phyloP scores from a whole-genome alignment of 116 monocot genomes.

The Dioscorea cayenensis region DNA sequence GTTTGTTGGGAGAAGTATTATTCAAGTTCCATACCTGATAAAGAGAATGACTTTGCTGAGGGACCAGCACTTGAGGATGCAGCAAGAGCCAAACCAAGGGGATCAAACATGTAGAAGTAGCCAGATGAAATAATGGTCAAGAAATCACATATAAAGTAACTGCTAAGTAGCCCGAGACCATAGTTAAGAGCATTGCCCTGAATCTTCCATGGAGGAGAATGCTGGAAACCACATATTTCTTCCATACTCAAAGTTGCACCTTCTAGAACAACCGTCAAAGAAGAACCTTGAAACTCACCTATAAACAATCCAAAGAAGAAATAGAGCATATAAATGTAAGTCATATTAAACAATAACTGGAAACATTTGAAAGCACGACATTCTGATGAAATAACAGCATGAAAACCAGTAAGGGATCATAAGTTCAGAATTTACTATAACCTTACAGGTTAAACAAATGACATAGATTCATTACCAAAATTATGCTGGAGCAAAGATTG shows the following conservation, averaged over 20 bases:
- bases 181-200: slow-evolving; percentile 66
- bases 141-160: slow-evolving; percentile 80
- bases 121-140: slow-evolving; percentile 77
- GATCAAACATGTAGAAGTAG: slow-evolving; percentile 90
- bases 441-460: not conserved
- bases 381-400: not conserved
- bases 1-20: not conserved
- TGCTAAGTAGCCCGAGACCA: slow-evolving; percentile 83
- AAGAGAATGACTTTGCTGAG: slow-evolving; percentile 78
- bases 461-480: slow-evolving; percentile 50
- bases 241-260: slow-evolving; percentile 69
- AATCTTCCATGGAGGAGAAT: slow-evolving; percentile 92
- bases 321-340: not conserved
- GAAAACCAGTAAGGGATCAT: not conserved
- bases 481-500: slow-evolving; percentile 94
- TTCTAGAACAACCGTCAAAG: slow-evolving; percentile 73
- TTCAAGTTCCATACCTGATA: slow-evolving; percentile 42
- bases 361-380: not conserved
- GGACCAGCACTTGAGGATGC: slow-evolving; percentile 45
- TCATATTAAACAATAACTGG: not conserved
- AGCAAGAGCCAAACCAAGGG: slow-evolving; percentile 80
- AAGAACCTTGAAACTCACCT: slow-evolving; percentile 96
- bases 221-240: slow-evolving; percentile 74
- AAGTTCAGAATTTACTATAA: not conserved
- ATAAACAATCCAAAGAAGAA: slow-evolving; percentile 5